phyloP scores from a whole-genome alignment of 1,284 basidiomycete species.

The Melampsora medusae region DNA sequence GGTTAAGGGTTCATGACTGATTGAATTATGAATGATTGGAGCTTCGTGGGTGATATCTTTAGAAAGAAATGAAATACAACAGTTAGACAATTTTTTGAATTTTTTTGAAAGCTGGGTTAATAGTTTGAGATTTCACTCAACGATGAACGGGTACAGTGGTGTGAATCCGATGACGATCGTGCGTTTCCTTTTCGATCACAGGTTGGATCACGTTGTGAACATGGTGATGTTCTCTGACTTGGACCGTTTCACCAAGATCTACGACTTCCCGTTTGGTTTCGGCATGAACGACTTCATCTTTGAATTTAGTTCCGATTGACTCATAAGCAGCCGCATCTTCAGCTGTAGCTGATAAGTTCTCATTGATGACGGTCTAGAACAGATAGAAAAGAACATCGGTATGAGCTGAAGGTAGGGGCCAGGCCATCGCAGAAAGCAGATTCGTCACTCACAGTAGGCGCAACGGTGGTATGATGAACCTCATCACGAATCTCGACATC shows the following conservation, averaged over 20 bases:
- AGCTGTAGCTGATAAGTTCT: constrained; percentile 52
- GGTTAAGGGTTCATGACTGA: constrained; percentile 51
- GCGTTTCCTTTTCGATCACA: constrained; percentile 52
- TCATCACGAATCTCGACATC: constrained; percentile 26
- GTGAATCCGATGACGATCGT: constrained; percentile 53
- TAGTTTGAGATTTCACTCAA: background rate
- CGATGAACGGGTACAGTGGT: constrained; percentile 50
- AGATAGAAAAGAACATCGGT: constrained; percentile 48
- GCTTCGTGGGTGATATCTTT: constrained; percentile 51
- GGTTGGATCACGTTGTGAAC: constrained; percentile 54
- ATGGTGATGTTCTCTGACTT: constrained; percentile 53
- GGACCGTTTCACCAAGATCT: constrained; percentile 52
- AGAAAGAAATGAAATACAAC: background rate
- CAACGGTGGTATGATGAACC: constrained; percentile 27
- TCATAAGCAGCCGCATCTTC: constrained; percentile 52
- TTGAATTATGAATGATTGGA: constrained; percentile 53
- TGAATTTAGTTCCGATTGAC: constrained; percentile 48
- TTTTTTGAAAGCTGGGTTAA: constrained; percentile 13
- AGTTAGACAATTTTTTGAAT: constrained; percentile 31
- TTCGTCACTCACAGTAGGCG: constrained; percentile 15
- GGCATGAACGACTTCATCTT: constrained; percentile 48
- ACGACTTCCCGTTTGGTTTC: constrained; percentile 50
- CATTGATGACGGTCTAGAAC: constrained; percentile 49
- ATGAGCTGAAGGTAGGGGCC: constrained; percentile 47
- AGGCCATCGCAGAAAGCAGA: background rate